Base-by-base conservation (phyloP, 2,329 filamentous ascomycete genomes). In the Emergomyces pasteurianus region DNA sequence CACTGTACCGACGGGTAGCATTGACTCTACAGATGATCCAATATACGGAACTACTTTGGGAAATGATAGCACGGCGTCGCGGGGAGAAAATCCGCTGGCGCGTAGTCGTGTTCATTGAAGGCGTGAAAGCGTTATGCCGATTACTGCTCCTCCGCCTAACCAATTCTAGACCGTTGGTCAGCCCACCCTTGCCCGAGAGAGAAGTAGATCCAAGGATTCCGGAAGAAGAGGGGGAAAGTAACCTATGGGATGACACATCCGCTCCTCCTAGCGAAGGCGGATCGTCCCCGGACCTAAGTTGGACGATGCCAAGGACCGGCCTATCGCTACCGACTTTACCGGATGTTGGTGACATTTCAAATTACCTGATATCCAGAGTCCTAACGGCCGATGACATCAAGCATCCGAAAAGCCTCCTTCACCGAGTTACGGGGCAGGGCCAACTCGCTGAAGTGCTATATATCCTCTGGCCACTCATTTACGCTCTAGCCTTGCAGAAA, bases 331-430 rank as follows among this genome's bases (percentile, higher is more conserved):
- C 94, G 0, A 87, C 85, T 54, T 80, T 99, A 18, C 94, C 94
- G 0, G 86, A 87, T 61, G 83, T 87, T 0, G 83, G 86, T 58
- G 90, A 96, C 67, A 92, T 96, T 62, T 90, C 89, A 58, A 85
- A 84, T 52, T 99, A 95, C 73, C 83, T 99, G 4, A 84, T 95
- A 28, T 87, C 88, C 40, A 92, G 95, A 66, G 92, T 97, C 14
- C 81, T 99, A 54, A 96, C 90, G 0, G 90, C 94, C 9, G 94
- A 99, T 75, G 94, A 97, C 71, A 94, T 99, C 78, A 96, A 96
- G 73, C 89, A 92, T 0, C 90, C 94, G 0, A 87, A 88, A 42
- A 86, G 88, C 59, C 82, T 99, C 7, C 80, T 97, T n/a, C 92
- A 95, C 71, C 85, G 85, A 42, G 80, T 80, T 36, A 75, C 72